phyloP scores from a whole-genome alignment of 768 basidiomycete genomes.

The Kwoniella europaea region DNA sequence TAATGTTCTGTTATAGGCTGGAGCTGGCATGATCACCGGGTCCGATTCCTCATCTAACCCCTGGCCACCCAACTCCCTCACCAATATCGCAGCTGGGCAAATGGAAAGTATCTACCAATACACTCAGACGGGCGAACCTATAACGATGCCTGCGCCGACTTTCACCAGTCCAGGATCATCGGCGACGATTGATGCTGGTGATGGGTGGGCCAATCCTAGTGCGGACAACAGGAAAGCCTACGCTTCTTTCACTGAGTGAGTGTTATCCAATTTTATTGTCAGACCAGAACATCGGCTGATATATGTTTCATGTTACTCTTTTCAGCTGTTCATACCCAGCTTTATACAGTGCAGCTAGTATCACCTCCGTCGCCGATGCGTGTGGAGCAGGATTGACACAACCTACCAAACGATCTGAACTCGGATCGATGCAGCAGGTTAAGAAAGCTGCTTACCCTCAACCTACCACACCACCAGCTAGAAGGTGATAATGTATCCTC shows the following conservation, averaged over 20 bases:
- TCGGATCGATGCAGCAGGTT: neutral
- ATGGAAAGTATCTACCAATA: constrained; percentile 67
- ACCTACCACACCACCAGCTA: constrained; percentile 13
- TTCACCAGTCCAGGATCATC: constrained; percentile 61
- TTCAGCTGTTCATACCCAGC: constrained; percentile 50
- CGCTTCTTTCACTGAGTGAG: constrained; percentile 39
- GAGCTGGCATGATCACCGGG: constrained; percentile 59
- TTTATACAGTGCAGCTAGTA: constrained; percentile 47
- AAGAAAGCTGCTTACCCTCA: constrained; percentile 18
- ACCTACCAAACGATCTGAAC: constrained; percentile 21
- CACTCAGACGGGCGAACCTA: constrained; percentile 67
- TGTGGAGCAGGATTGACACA: constrained; percentile 51
- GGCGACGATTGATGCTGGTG: constrained; percentile 61
- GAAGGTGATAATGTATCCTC: neutral
- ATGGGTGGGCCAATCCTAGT: constrained; percentile 64
- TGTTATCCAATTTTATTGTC: neutral
- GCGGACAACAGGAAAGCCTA: constrained; percentile 37
- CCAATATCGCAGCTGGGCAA: constrained; percentile 59
- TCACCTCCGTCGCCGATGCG: constrained; percentile 41
- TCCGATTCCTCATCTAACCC: constrained; percentile 61
- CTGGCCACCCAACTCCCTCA: constrained; percentile 67
- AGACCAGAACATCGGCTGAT: neutral
- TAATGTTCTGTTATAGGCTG: constrained; percentile 11
- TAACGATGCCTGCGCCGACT: constrained; percentile 66
- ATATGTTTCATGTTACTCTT: neutral